Evolutionary conservation across 106 monocot genomes (phyloP), one percentile per base, ranked within the genome.

Genomic region (Apostasia ramifera): DNA sequence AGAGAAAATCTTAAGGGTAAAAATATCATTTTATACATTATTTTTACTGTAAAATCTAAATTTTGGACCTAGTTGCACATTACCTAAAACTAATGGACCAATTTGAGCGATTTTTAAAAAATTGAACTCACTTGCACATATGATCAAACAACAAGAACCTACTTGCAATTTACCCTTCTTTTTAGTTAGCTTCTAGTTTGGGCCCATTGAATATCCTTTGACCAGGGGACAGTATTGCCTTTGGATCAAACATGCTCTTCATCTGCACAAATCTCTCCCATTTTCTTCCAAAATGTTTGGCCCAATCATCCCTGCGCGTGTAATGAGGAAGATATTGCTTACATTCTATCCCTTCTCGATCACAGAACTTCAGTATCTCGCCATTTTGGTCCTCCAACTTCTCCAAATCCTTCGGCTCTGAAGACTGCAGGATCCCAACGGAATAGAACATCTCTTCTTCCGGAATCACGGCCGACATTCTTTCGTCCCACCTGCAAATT

Each of bases 261-360:
- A 81, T 80, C 59, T 75, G 62, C 6, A 62, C 66, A 49, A 87
- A 76, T 61, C 26, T 47, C 1, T 73, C 60, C 87, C 91, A 91
- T 59, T 78, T 82, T 0, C 26, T 8, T 0, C 82, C 91, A 53
- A 91, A 87, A 62, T 91, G 91, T 37, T 57, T 77, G 70, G 15
- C 66, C 91, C 91, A 91, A 0, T 78, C 82, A 2, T 38, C 67
- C 8, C 55, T 60, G 0, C 43, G 70, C 41, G 1, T 55, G 53
- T 85, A 76, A 13, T 82, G 80, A 26, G 91, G 87, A 49, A 91
- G 41, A 71, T 91, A 91, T 59, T 87, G 84, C 73, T 91, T 91
- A 46, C 61, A 61, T 26, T 57, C 46, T 2, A 91, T 82, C 10
- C 73, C 80, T 37, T 4, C 3, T 6, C 49, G 38, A 1, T 82